Evolutionary conservation across 2,329 filamentous ascomycete genomes (phyloP).

Genomic region (Fusarium fujikuroi): DNA sequence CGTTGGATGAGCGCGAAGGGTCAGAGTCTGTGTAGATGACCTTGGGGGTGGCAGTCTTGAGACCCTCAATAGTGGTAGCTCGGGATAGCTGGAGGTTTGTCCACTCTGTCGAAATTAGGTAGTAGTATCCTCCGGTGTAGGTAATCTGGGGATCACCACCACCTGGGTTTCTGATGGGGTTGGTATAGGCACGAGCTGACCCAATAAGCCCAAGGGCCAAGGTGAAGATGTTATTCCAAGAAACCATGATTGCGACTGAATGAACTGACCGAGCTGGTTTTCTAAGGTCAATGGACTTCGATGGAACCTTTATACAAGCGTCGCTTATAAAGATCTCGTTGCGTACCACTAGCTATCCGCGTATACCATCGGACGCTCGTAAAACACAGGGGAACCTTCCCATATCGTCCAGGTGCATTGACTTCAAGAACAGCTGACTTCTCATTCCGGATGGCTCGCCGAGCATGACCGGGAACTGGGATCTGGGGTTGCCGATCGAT

Average conservation of each 20-base stretch:
- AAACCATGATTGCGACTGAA: constrained; percentile 15
- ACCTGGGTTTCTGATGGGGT: constrained; percentile 61
- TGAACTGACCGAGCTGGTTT: no score
- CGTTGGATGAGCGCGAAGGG: constrained; percentile 61
- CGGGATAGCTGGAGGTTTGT: constrained; percentile 64
- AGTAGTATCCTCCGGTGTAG: constrained; percentile 65
- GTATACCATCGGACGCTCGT: not conserved
- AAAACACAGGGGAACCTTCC: constrained; percentile 1
- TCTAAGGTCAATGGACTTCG: not conserved
- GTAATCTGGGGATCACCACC: constrained; percentile 65
- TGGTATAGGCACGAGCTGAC: constrained; percentile 55
- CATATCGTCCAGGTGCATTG: not conserved
- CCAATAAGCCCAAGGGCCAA: constrained; percentile 23
- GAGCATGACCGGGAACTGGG: not conserved
- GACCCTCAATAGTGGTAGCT: constrained; percentile 62
- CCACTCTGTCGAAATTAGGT: constrained; percentile 67
- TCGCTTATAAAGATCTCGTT: not conserved
- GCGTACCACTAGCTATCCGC: not conserved
- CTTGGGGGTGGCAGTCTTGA: constrained; percentile 64
- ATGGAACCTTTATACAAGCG: not conserved
- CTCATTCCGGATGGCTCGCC: not conserved
- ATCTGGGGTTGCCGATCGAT: constrained; percentile 6
- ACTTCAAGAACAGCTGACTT: not conserved
- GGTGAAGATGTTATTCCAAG: constrained; percentile 24
- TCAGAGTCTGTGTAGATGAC: constrained; percentile 61